Conservation (phyloP, 2,329 filamentous ascomycete genomes). For the Keithomyces neogunnii region DNA sequence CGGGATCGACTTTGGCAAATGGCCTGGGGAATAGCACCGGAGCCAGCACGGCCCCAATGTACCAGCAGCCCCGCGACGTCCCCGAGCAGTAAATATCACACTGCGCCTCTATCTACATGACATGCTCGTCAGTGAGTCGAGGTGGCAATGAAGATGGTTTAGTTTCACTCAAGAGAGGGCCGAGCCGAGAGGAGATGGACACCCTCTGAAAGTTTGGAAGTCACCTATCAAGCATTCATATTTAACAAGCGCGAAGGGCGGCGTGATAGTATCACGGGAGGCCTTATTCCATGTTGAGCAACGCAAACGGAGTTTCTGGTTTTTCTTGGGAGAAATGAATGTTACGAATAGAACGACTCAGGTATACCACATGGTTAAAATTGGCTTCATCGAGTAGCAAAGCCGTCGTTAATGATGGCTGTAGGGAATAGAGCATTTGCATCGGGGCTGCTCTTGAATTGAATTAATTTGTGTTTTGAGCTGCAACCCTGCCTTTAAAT, state of each 20-base stretch:
- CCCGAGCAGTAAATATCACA: not conserved
- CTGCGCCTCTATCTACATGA: too few relatives aligned
- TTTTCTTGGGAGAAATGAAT: conserved; percentile 1
- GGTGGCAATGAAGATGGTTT: too few relatives aligned
- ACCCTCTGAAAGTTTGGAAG: too few relatives aligned
- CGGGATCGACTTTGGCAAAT: conserved; percentile 6
- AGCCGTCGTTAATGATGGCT: not conserved
- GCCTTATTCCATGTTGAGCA: not conserved
- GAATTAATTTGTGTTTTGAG: not conserved
- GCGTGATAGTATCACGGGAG: not conserved
- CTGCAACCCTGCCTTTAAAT: too few relatives aligned
- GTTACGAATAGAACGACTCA: conserved; percentile 6
- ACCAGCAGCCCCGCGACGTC: conserved; percentile 14
- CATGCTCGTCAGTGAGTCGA: too few relatives aligned
- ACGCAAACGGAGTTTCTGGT: conserved; percentile 6
- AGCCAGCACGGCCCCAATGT: conserved; percentile 29
- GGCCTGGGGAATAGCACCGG: conserved; percentile 10
- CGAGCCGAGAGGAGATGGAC: too few relatives aligned
- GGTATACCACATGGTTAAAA: conserved; percentile 9
- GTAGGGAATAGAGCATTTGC: not conserved
- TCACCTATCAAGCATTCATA: not conserved
- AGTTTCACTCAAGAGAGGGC: too few relatives aligned
- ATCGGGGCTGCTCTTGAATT: not conserved
- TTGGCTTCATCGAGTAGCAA: not conserved
- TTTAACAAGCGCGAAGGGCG: not conserved